Evolutionary conservation across 1,284 basidiomycete genomes (phyloP), one percentile per base, ranked within the genome.

Genomic region (Sporisorium scitamineum): DNA sequence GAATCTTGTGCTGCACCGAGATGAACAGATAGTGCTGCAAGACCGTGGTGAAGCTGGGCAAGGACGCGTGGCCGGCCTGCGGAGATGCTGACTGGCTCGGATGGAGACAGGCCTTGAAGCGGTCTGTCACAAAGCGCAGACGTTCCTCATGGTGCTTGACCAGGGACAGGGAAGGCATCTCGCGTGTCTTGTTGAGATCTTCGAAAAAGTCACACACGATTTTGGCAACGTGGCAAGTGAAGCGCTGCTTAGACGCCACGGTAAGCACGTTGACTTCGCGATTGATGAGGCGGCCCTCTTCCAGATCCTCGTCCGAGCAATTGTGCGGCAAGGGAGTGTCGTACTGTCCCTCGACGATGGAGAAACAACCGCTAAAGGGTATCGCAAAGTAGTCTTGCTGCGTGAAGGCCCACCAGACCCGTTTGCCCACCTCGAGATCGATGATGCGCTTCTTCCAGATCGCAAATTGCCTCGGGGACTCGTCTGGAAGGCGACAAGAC

Each of bases 311-410:
- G 37, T 78, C 76, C 24, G 60, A 60, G 59, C 72, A 70, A 32
- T 78, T 78, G 55, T 71, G 65, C n/a, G 76, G 76, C 39, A 78
- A 45, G 6, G 76, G 76, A 16, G 76, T 76, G 32, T 78, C 76
- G 57, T 78, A 74, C 44, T 78, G 76, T 14, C 72, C 69, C 26
- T 74, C 71, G 9, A 71, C 63, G 48, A 78, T 70, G 16, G 67
- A 74, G 47, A 67, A 71, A 29, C 67, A 70, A 18, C 76, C 76
- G 34, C 76, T 70, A 54, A 76, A 78, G 2, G 76, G 72, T 20
- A 78, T 78, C 1, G 76, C 76, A 45, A 78, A 78, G 27, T 78
- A 78, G 45, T 76, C 76, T 37, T 78, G 76, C 54, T 78, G 76
- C 4, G 70, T 71, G 22, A 76, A 71, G 5, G 76, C 72, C 76